A percentile compares a stretch with the other conserved stretches of the same genome.
phyloP scores from a whole-genome alignment of 1,139 yeast genomes.

The Lodderomyces metapsilosis region DNA sequence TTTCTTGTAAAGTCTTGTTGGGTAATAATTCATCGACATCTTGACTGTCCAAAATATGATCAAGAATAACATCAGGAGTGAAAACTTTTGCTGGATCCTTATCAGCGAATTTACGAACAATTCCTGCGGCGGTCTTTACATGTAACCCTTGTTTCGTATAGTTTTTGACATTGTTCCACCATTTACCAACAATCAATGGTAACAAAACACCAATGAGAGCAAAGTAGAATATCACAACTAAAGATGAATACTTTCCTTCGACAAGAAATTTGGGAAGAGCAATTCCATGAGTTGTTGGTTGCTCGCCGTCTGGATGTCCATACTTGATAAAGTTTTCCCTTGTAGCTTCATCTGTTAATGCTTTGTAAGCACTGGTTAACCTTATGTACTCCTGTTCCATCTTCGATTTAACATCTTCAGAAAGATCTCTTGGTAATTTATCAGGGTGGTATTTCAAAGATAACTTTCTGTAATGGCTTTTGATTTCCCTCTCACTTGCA shows the following conservation, averaged over 20 bases:
- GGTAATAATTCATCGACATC: constrained; percentile 53
- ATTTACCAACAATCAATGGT: constrained; percentile 75
- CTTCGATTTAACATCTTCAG: constrained; percentile 52
- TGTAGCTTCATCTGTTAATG: constrained; percentile 86
- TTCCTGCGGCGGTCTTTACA: constrained; percentile 74
- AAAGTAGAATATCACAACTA: constrained; percentile 65
- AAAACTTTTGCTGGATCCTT: constrained; percentile 76
- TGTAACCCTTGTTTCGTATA: constrained; percentile 84
- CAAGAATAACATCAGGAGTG: constrained; percentile 58
- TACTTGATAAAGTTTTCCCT: constrained; percentile 79
- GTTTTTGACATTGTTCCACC: constrained; percentile 88
- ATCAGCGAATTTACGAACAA: constrained; percentile 62
- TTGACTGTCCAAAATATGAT: constrained; percentile 59
- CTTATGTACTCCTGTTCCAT: constrained; percentile 78
- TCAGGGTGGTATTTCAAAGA: constrained; percentile 93
- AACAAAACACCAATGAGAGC: constrained; percentile 71
- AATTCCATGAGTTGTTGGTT: constrained; percentile 90
- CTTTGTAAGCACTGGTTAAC: constrained; percentile 90
- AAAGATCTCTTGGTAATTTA: constrained; percentile 70
- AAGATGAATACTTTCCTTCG: constrained; percentile 74
- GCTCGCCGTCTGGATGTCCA: constrained; percentile 99
- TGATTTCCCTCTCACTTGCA: constrained; percentile 74
- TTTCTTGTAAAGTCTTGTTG: constrained; percentile 43
- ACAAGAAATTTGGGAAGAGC: constrained; percentile 92
- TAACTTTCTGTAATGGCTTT: constrained; percentile 78